Evolutionary conservation across 176 grass and related monocot species (phyloP).

Genomic region (Bothriochloa decipiens): DNA sequence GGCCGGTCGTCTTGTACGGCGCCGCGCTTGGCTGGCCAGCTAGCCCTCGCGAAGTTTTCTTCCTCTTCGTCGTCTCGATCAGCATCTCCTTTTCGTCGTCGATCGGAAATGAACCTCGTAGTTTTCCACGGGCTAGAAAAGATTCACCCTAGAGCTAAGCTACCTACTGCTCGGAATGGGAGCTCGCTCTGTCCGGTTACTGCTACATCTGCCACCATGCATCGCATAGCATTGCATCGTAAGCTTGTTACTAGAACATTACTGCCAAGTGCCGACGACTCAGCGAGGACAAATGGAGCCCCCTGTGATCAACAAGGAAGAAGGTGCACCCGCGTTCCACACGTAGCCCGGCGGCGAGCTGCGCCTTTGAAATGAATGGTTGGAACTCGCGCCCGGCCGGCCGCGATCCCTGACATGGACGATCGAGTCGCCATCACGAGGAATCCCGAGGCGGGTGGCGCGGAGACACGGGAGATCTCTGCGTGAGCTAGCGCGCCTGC

Average conservation of each 20-base stretch:
- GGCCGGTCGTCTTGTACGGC: background rate
- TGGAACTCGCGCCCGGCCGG: background rate
- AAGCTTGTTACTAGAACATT: conserved; percentile 35
- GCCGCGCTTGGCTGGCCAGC: background rate
- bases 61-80: background rate
- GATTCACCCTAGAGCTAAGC: conserved; percentile 10
- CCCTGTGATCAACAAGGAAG: background rate
- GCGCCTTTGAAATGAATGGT: background rate
- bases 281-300: background rate
- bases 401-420: no score
- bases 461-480: background rate
- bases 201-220: background rate
- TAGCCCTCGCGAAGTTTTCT: background rate
- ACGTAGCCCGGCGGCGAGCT: conserved; percentile 28
- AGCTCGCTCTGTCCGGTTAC: background rate
- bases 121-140: background rate
- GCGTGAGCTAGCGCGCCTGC: background rate
- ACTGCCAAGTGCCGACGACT: background rate
- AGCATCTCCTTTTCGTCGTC: background rate
- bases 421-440: background rate
- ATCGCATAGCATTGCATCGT: conserved; percentile 4
- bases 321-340: background rate
- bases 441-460: conserved; percentile 34
- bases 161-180: conserved; percentile 17
- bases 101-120: no score